Percentiles rank a stretch among this genome's conserved stretches.
phyloP scores from a whole-genome alignment of 2,329 filamentous ascomycete species.

The Penicillium expansum region DNA sequence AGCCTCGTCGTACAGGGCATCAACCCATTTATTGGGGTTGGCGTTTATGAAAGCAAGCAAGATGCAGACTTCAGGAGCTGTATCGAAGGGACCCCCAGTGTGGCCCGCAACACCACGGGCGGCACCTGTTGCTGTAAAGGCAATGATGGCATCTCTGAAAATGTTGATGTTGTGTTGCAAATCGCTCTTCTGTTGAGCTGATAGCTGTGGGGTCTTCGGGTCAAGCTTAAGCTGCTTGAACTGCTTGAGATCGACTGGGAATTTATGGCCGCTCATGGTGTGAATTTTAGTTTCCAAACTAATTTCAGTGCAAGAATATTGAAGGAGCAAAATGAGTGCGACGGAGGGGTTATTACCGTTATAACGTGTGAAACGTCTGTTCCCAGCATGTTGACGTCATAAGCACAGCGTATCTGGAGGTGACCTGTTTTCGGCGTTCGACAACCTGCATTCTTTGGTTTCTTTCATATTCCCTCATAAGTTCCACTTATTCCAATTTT shows the following conservation, averaged over 20 bases:
- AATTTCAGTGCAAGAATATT: background rate
- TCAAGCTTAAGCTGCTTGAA: constrained; percentile 39
- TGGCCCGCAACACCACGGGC: constrained; percentile 40
- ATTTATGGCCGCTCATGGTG: constrained; percentile 18
- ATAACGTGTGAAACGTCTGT: background rate
- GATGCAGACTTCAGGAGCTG: constrained; percentile 42
- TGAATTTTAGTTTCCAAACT: background rate
- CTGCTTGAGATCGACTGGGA: constrained; percentile 35
- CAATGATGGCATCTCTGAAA: constrained; percentile 41
- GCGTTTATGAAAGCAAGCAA: constrained; percentile 38
- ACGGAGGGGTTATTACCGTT: background rate
- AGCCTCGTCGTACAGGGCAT: constrained; percentile 40
- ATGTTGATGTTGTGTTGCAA: constrained; percentile 40
- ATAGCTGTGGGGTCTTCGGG: constrained; percentile 34
- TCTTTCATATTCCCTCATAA: background rate
- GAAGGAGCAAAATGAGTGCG: background rate
- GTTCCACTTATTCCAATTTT: background rate
- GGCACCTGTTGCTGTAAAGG: constrained; percentile 40
- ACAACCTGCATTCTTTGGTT: background rate
- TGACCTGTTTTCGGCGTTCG: constrained; percentile 6
- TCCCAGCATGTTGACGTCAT: constrained; percentile 8
- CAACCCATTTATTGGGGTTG: constrained; percentile 33
- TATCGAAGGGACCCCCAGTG: constrained; percentile 43
- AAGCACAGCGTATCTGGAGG: background rate
- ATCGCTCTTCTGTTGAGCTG: constrained; percentile 36